Percentiles rank a stretch among this genome's conserved stretches.
Evolutionary conservation across 768 basidiomycete genomes (phyloP).

Genomic region (Termitomyces sp.): DNA sequence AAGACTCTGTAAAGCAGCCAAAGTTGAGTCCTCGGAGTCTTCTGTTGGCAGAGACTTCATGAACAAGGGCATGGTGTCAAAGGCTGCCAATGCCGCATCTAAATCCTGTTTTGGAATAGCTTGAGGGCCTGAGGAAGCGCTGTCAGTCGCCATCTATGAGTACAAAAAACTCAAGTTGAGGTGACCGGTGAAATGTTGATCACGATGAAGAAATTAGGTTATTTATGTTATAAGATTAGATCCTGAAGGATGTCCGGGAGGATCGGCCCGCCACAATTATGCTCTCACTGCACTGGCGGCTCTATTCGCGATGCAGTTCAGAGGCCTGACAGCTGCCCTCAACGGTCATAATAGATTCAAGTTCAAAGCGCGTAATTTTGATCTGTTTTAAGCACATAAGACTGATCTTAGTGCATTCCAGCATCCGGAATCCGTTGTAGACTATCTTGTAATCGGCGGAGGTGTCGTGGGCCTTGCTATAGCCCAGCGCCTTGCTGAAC

Average conservation of each 20-base stretch:
- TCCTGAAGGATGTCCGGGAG: not conserved
- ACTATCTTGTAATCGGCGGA: slow-evolving; percentile 86
- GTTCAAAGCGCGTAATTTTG: slow-evolving; percentile 47
- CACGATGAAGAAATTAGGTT: not conserved
- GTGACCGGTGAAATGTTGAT: not conserved
- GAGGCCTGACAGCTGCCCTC: slow-evolving; percentile 53
- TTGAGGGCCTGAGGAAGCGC: slow-evolving; percentile 27
- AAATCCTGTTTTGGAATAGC: slow-evolving; percentile 25
- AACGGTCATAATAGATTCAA: slow-evolving; percentile 55
- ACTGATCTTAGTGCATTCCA: slow-evolving; percentile 18
- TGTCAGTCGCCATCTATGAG: slow-evolving; percentile 16
- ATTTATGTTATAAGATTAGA: slow-evolving; percentile 1
- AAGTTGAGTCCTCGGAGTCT: slow-evolving; percentile 52
- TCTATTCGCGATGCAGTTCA: slow-evolving; percentile 28
- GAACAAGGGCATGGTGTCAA: slow-evolving; percentile 80
- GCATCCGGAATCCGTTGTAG: slow-evolving; percentile 67
- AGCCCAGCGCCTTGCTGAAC: slow-evolving; percentile 64
- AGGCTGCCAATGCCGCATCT: slow-evolving; percentile 34
- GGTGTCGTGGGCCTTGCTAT: slow-evolving; percentile 87
- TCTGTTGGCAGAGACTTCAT: slow-evolving; percentile 84
- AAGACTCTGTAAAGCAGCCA: slow-evolving; percentile 83
- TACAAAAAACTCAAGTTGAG: not conserved
- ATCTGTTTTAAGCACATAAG: not conserved
- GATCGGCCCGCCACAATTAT: not conserved
- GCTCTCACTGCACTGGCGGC: not conserved